Base-by-base conservation (phyloP, 345 rosid species). In the Jatropha curcas region DNA sequence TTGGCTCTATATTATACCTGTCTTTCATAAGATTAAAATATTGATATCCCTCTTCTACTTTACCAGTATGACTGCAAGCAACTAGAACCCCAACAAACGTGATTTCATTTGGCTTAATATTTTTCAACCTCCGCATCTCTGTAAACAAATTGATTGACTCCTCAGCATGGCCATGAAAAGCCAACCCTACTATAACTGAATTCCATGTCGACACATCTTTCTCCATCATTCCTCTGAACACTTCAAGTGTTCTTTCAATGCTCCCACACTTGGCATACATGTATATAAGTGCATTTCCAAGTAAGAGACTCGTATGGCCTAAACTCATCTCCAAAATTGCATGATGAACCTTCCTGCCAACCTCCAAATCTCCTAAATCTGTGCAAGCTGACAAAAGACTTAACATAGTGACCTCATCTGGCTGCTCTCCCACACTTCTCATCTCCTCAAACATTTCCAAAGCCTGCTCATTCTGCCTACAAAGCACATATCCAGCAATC, bases 181-280 rank as follows among this genome's bases (percentile, higher is more conserved):
- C 92, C 79, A 90, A 76, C 31, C 95, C 92, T 72, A 79, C 82
- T 10, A 90, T 84, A 37, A 86, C 74, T 55, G 89, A 82, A 74
- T 88, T 90, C 92, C 95, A 90, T 37, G 91, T 78, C 17, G 92
- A 77, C 48, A 87, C 81, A 76, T 88, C 89, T 46, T 82, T 83
- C 41, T 71, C 80, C 71, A 71, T 85, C 88, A 86, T 84, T 63
- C 71, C 86, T 67, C 74, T 74, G 60, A 90, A 90, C 60, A 85
- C 88, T 74, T 81, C 76, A 62, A 84, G 75, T 50, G 95, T 92
- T 8, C 66, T 77, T 62, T 79, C 86, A 51, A 88, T 84, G 60
- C 83, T 85, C 64, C 89, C 92, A 3, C 95, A 90, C 71, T 88
- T 90, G 12, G 90, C 90, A 81, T 86, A 88, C 92, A 90, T 88